Evolutionary conservation across 768 basidiomycete species (phyloP).

Genomic region (Russula compacta): DNA sequence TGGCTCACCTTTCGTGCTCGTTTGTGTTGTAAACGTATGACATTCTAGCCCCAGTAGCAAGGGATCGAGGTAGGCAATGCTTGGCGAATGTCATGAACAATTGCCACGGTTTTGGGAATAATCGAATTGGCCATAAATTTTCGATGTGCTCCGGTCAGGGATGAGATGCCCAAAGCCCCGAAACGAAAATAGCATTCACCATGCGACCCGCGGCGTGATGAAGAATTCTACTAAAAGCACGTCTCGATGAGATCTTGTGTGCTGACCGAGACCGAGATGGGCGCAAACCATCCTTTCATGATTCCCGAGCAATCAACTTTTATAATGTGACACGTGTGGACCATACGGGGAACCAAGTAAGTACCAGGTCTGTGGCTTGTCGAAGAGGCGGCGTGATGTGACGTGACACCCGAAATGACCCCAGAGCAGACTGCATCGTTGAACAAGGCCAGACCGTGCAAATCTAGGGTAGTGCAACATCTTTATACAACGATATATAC

Average conservation of each 20-base stretch:
- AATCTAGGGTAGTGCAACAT: background rate
- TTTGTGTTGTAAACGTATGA: background rate
- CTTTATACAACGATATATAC: background rate
- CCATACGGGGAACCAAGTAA: background rate
- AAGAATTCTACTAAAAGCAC: background rate
- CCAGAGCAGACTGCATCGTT: background rate
- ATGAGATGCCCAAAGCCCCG: background rate
- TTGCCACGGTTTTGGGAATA: background rate
- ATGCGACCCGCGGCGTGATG: slow-evolving; percentile 11
- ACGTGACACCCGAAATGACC: background rate
- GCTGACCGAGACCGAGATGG: slow-evolving; percentile 2
- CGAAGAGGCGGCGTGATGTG: background rate
- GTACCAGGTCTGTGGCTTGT: slow-evolving; percentile 4
- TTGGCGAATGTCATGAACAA: background rate
- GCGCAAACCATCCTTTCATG: background rate
- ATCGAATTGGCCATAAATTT: background rate
- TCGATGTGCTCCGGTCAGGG: background rate
- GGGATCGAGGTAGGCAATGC: background rate
- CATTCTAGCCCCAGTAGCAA: background rate
- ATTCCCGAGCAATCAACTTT: slow-evolving; percentile 5
- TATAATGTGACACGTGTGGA: slow-evolving; percentile 2
- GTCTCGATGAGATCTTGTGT: slow-evolving; percentile 2
- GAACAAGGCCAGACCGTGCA: background rate
- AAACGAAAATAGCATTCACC: background rate
- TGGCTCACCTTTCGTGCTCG: background rate